phyloP scores from a whole-genome alignment of 208 protist genomes.

The Trypanosoma conorhini region DNA sequence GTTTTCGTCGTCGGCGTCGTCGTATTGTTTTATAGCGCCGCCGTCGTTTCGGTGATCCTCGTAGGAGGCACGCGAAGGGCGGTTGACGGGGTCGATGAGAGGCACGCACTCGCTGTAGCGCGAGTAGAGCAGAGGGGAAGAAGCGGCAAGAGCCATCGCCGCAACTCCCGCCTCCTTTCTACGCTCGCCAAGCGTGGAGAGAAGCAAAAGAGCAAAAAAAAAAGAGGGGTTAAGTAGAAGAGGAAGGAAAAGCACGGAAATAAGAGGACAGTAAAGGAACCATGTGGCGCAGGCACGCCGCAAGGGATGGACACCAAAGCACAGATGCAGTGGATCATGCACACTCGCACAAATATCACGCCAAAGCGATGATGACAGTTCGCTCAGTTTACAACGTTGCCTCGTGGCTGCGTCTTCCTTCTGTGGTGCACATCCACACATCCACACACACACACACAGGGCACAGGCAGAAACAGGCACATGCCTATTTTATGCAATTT shows the following conservation, averaged over 20 bases:
- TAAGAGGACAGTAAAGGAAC: too few species aligned
- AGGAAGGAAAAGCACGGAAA: not conserved
- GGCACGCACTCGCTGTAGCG: conserved; percentile 14
- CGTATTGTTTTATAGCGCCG: not conserved
- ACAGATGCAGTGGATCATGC: not conserved
- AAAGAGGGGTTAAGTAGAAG: not conserved
- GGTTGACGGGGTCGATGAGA: not conserved
- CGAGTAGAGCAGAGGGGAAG: conserved; percentile 7
- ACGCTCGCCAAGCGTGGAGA: not conserved
- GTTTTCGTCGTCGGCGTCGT: not conserved
- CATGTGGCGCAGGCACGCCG: not conserved
- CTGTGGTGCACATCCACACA: not conserved
- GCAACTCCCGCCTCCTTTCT: not conserved
- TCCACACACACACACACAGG: not conserved
- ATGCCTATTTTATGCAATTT: too few species aligned
- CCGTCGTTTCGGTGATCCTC: not conserved
- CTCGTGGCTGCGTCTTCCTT: not conserved
- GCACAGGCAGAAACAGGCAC: too few species aligned
- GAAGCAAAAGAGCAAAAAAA: not conserved
- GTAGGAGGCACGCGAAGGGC: too few species aligned
- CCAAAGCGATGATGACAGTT: not conserved
- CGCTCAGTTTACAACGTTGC: not conserved
- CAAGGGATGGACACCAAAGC: not conserved
- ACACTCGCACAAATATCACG: not conserved
- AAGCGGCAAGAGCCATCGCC: conserved; percentile 11